Base-by-base conservation (phyloP, 306 rosid species). In the Trichosanthes truncata region DNA sequence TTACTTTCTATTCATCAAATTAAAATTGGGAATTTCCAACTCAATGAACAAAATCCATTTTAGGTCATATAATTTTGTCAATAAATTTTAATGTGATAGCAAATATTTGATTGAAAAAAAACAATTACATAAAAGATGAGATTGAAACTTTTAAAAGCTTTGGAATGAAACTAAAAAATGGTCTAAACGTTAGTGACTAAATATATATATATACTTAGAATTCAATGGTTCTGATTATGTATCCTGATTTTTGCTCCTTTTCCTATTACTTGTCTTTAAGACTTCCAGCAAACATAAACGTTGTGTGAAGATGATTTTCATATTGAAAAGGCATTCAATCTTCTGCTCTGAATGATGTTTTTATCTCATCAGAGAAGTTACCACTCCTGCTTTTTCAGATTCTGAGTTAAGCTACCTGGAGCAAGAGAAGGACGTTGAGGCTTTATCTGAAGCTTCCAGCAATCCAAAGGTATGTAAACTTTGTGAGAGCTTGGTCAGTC, bases 401-500 rank as follows among this genome's bases (percentile, higher is more conserved):
- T 53, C 77, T 69, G 84, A 84, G 90, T 83, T 66, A 53, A 82
- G 60, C 29, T 77, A 79, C 63, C 82, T 60, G 15, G 80, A 46
- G 61, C 89, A 78, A 68, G 92, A 76, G 80, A 38, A 18, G 13
- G 68, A 82, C 79, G 62, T 73, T 48, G 78, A 29, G 68, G 77
- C 61, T 41, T 65, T 57, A 20, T 49, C 78, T 63, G 80, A 62
- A 31, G 80, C 84, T 81, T 25, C 79, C 6, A 57, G 72, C 80
- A 79, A 86, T 55, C 72, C 83, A 1, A 80, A 88, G 6, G 78
- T 89, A 59, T 94, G 98, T 83, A 78, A 84, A 81, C 90, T 92
- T 85, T 94, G 98, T 53, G 87, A 88, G 88, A 89, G 90, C 83
- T 94, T 88, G 82, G 80, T 90, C 76, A 26, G 83, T 67, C 86